These are phyloP conservation scores for Blastobotrys petasosporus DNA, from an alignment of 1,139 yeast genomes.

Conservation along the genomic window DNA sequence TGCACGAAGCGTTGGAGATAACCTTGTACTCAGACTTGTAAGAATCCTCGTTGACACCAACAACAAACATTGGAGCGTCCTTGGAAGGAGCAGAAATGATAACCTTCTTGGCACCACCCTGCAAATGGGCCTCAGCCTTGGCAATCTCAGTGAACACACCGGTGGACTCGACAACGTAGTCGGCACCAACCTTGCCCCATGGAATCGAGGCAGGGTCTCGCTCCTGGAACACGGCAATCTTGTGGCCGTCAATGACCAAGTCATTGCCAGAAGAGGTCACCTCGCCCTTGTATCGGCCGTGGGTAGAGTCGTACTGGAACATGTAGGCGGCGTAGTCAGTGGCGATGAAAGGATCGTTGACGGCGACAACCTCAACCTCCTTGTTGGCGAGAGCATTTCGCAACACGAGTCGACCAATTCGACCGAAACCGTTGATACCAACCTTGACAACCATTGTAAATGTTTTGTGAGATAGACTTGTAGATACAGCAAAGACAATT, in stretches of 20 bases:
- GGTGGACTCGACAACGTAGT: constrained; percentile 79
- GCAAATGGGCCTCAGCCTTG: constrained; percentile 74
- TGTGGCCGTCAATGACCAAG: constrained; percentile 62
- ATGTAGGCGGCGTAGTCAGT: constrained; percentile 81
- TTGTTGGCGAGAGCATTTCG: constrained; percentile 68
- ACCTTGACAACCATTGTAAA: constrained; percentile 38
- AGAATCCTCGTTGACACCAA: constrained; percentile 72
- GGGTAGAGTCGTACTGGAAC: constrained; percentile 87
- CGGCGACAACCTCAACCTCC: constrained; percentile 69
- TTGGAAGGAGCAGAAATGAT: constrained; percentile 83
- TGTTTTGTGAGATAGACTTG: neutral
- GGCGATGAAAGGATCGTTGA: constrained; percentile 79
- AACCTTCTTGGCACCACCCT: constrained; percentile 87
- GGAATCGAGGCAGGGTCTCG: constrained; percentile 74
- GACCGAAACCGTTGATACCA: constrained; percentile 89
- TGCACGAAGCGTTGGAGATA: constrained; percentile 82
- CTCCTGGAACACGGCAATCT: constrained; percentile 66
- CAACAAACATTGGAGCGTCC: constrained; percentile 86
- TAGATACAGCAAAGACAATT: too few species aligned
- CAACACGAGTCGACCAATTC: constrained; percentile 78
- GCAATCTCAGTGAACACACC: constrained; percentile 79
- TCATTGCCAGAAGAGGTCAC: constrained; percentile 52
- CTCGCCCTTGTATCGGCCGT: constrained; percentile 68
- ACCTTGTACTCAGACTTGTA: constrained; percentile 67
- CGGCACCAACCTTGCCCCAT: constrained; percentile 76